Evolutionary conservation across 768 basidiomycete genomes (phyloP).

Genomic region (Mrakia frigida): DNA sequence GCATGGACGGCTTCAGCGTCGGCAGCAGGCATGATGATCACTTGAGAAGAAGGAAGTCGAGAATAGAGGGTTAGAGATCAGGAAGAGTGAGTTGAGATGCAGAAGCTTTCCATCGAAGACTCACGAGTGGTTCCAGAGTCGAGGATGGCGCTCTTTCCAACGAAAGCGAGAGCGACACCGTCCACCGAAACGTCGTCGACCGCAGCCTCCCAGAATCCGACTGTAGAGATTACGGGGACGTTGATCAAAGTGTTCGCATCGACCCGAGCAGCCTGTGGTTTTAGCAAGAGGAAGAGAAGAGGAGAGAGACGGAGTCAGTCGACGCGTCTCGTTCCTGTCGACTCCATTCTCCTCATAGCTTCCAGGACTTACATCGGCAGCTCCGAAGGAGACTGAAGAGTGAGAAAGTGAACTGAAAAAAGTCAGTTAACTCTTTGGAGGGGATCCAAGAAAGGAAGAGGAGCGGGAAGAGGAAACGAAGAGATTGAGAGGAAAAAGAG

Average conservation of each 20-base stretch:
- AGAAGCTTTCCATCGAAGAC: neutral
- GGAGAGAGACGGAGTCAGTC: neutral
- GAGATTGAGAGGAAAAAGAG: no score
- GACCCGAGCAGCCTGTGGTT: slow-evolving; percentile 41
- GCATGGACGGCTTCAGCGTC: slow-evolving; percentile 54
- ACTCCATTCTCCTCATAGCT: neutral
- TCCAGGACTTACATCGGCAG: neutral
- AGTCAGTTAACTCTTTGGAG: no score
- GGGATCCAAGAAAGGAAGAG: no score
- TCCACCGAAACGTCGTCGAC: neutral
- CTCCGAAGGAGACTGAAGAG: neutral
- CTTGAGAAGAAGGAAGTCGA: no score
- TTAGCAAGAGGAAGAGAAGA: neutral
- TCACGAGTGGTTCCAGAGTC: neutral
- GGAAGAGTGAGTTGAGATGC: neutral
- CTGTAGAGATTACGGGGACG: slow-evolving; percentile 57
- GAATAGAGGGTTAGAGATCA: neutral
- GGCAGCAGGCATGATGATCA: slow-evolving; percentile 2
- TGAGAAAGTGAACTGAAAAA: neutral
- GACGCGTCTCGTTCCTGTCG: neutral
- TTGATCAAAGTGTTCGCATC: slow-evolving; percentile 56
- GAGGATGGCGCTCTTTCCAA: neutral
- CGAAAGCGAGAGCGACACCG: neutral
- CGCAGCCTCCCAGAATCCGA: slow-evolving; percentile 75
- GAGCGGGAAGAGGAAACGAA: neutral